Conservation (phyloP, 768 basidiomycete genomes). For the Hortiboletus flavorubellus region DNA sequence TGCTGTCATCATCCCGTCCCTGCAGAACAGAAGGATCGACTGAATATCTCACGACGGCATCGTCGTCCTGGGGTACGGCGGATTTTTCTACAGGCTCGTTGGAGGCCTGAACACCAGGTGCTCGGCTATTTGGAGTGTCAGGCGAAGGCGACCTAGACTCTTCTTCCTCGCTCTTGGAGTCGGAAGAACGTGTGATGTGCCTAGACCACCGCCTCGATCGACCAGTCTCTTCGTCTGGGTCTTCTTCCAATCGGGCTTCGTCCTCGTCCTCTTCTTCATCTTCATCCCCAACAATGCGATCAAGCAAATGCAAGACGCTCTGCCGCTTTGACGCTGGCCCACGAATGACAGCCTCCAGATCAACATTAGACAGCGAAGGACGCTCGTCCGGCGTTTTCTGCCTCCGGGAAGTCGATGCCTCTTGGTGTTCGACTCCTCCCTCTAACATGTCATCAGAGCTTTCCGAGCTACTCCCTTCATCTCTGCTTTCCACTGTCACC, state of each 20-base stretch:
- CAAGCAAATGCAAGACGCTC: conserved; percentile 26
- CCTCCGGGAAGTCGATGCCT: background rate
- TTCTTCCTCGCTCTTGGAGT: conserved; percentile 36
- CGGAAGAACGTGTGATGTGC: conserved; percentile 31
- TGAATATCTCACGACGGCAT: conserved; percentile 10
- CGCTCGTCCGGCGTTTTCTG: background rate
- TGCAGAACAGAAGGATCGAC: background rate
- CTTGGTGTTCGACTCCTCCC: conserved; percentile 16
- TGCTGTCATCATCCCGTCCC: conserved; percentile 5
- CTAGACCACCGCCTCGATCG: conserved; percentile 31
- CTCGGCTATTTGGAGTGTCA: conserved; percentile 31
- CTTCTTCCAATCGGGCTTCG: conserved; percentile 41
- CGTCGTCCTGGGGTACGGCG: background rate
- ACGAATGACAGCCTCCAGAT: conserved; percentile 42
- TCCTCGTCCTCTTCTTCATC: conserved; percentile 37
- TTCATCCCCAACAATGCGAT: conserved; percentile 27
- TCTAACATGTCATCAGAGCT: conserved; percentile 28
- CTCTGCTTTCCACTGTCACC: conserved; percentile 34
- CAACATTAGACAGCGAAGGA: conserved; percentile 11
- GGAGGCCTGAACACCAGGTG: conserved; percentile 26
- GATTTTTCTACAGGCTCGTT: background rate
- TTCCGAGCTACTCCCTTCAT: conserved; percentile 42
- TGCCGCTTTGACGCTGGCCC: conserved; percentile 33
- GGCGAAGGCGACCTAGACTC: conserved; percentile 13
- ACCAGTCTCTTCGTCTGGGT: conserved; percentile 33